phyloP scores from a whole-genome alignment of 1,139 yeast species.

The Kodamaea fungicola region DNA sequence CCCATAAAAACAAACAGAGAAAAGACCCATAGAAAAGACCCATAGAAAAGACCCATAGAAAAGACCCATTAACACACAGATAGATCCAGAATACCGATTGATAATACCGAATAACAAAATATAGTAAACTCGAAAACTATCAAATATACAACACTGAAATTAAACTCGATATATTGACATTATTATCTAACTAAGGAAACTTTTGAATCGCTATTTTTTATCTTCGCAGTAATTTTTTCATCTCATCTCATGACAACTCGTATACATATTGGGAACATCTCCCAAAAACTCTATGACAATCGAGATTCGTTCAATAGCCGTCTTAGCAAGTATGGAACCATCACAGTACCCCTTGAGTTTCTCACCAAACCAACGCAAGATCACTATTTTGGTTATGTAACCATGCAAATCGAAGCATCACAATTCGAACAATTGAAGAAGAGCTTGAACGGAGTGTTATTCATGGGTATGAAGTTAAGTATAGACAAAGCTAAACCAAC shows the following conservation, averaged over 20 bases:
- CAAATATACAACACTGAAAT: too few species aligned
- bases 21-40: too few species aligned
- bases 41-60: too few species aligned
- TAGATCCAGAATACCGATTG: too few species aligned
- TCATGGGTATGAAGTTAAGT: slow-evolving; percentile 66
- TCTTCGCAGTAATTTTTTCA: slow-evolving; percentile 1
- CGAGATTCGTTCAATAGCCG: slow-evolving; percentile 42
- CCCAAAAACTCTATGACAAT: slow-evolving; percentile 47
- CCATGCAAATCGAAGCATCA: slow-evolving; percentile 48
- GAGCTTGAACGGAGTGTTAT: slow-evolving; percentile 65
- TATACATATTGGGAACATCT: slow-evolving; percentile 68
- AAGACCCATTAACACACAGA: too few species aligned
- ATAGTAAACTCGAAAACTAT: too few species aligned
- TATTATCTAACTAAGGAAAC: too few species aligned
- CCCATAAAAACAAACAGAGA: too few species aligned
- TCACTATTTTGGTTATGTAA: slow-evolving; percentile 63
- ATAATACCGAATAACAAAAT: too few species aligned
- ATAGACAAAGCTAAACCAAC: slow-evolving; percentile 46
- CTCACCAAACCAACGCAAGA: slow-evolving; percentile 48
- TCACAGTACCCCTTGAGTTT: slow-evolving; percentile 43
- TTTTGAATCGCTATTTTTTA: not conserved
- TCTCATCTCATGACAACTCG: slow-evolving; percentile 25
- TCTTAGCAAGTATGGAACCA: slow-evolving; percentile 47
- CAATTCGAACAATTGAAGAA: slow-evolving; percentile 47
- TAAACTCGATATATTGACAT: too few species aligned